Evolutionary conservation across 805 yeast genomes (phyloP).

Genomic region (Millerozyma acaciae): DNA sequence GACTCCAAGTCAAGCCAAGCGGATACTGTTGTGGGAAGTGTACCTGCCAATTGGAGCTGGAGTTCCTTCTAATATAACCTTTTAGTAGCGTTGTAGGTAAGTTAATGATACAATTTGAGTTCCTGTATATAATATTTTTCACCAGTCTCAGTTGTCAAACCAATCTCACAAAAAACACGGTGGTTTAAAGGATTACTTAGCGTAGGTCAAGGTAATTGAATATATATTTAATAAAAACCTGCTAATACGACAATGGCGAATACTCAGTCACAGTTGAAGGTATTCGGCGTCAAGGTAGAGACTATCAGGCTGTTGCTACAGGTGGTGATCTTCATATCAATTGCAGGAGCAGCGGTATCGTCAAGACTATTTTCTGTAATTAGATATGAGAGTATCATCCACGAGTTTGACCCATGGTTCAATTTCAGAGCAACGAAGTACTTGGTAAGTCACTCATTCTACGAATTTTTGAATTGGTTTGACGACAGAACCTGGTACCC

Average conservation of each 20-base stretch:
- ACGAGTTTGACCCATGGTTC: slow-evolving; percentile 97
- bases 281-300: slow-evolving; percentile 29
- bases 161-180: no score
- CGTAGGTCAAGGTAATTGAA: no score
- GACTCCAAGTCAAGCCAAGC: no score
- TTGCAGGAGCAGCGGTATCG: slow-evolving; percentile 89
- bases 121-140: no score
- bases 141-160: no score
- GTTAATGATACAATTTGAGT: no score
- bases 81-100: neutral
- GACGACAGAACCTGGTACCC: slow-evolving; percentile 99
- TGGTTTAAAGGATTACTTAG: no score
- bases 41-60: slow-evolving; percentile 82
- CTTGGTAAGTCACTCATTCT: slow-evolving; percentile 75
- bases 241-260: slow-evolving; percentile 8
- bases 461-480: slow-evolving; percentile 95
- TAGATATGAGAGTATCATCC: slow-evolving; percentile 92
- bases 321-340: slow-evolving; percentile 63
- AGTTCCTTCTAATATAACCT: slow-evolving; percentile 49
- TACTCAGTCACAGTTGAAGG: slow-evolving; percentile 20
- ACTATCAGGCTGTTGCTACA: slow-evolving; percentile 49
- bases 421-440: slow-evolving; percentile 95
- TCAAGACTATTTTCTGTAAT: slow-evolving; percentile 94
- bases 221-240: no score
- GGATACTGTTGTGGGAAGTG: slow-evolving; percentile 42